phyloP scores from a whole-genome alignment of 352 stramenopile genomes.

The Pythium grandisporangium region DNA sequence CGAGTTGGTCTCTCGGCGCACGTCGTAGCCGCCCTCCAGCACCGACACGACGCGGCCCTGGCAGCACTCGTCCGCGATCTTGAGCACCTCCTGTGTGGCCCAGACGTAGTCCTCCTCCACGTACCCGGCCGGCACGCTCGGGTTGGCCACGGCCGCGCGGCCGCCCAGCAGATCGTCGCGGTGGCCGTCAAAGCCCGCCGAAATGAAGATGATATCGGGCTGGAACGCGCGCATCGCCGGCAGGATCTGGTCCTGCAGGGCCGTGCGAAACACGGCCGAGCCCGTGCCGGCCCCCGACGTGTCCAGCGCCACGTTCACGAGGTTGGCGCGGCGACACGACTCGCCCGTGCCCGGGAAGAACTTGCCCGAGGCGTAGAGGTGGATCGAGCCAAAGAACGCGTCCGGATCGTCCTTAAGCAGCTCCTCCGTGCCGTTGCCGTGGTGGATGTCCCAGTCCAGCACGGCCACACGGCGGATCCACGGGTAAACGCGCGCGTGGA shows the following conservation, averaged over 20 bases:
- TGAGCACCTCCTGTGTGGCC: slow-evolving; percentile 69
- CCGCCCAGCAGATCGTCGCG: slow-evolving; percentile 80
- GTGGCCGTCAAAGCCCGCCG: slow-evolving; percentile 82
- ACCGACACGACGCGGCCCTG: slow-evolving; percentile 77
- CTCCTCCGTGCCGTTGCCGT: slow-evolving; percentile 97
- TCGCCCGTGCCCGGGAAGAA: slow-evolving; percentile 79
- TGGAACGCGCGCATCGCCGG: slow-evolving; percentile 67
- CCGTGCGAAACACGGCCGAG: slow-evolving; percentile 53
- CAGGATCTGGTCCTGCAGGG: slow-evolving; percentile 48
- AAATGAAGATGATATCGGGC: slow-evolving; percentile 85
- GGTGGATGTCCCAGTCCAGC: slow-evolving; percentile 99
- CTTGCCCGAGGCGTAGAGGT: slow-evolving; percentile 61
- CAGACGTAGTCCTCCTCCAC: slow-evolving; percentile 79
- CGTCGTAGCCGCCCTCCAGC: slow-evolving; percentile 81
- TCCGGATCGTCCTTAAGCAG: slow-evolving; percentile 73
- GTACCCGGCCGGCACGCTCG: slow-evolving; percentile 67
- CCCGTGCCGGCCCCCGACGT: slow-evolving; percentile 57
- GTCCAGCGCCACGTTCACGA: slow-evolving; percentile 74
- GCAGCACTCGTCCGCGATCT: slow-evolving; percentile 66
- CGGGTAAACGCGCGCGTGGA: slow-evolving; percentile 90
- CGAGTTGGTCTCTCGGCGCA: slow-evolving; percentile 72
- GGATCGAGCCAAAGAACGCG: slow-evolving; percentile 78
- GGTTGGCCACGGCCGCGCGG: slow-evolving; percentile 65
- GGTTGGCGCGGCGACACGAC: slow-evolving; percentile 38
- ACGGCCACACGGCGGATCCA: slow-evolving; percentile 93